Conservation (phyloP, 768 basidiomycete genomes). For the Kwoniella newhampshirensis region DNA sequence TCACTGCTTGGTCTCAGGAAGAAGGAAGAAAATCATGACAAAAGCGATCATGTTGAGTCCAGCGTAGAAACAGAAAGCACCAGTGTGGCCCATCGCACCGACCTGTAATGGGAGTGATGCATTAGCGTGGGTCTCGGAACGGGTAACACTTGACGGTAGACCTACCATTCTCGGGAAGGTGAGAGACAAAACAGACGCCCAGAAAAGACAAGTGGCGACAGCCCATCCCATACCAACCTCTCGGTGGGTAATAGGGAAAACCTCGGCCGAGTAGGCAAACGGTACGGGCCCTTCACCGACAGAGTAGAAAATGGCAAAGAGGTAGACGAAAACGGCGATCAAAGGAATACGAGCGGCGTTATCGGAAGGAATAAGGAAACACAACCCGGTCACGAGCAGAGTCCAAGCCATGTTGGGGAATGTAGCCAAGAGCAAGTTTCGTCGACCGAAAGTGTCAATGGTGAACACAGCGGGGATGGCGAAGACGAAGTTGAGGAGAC, state of each 20-base stretch:
- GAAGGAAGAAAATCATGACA: conserved; percentile 42
- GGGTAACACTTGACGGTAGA: neutral
- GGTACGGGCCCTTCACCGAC: conserved; percentile 84
- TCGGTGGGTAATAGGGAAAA: conserved; percentile 78
- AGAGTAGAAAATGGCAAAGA: conserved; percentile 41
- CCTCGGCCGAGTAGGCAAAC: conserved; percentile 59
- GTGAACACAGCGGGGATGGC: conserved; percentile 46
- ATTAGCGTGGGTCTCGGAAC: neutral
- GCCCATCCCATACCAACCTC: conserved; percentile 76
- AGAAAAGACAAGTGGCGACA: conserved; percentile 57
- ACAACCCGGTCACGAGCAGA: conserved; percentile 55
- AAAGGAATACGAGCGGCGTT: conserved; percentile 56
- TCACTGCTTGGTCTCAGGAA: conserved; percentile 37
- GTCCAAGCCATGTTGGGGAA: conserved; percentile 72
- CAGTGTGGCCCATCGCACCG: conserved; percentile 66
- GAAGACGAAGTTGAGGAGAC: conserved; percentile 40
- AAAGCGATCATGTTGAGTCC: conserved; percentile 32
- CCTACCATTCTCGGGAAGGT: conserved; percentile 64
- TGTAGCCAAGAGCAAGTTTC: conserved; percentile 72
- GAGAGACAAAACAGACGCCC: conserved; percentile 27
- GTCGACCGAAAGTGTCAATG: conserved; percentile 69
- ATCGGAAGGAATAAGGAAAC: conserved; percentile 8
- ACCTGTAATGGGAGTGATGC: conserved; percentile 32
- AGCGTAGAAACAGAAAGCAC: conserved; percentile 71
- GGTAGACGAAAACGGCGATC: conserved; percentile 50